phyloP scores from a whole-genome alignment of 1,284 basidiomycete species.

The Tilletiopsis washingtonensis region DNA sequence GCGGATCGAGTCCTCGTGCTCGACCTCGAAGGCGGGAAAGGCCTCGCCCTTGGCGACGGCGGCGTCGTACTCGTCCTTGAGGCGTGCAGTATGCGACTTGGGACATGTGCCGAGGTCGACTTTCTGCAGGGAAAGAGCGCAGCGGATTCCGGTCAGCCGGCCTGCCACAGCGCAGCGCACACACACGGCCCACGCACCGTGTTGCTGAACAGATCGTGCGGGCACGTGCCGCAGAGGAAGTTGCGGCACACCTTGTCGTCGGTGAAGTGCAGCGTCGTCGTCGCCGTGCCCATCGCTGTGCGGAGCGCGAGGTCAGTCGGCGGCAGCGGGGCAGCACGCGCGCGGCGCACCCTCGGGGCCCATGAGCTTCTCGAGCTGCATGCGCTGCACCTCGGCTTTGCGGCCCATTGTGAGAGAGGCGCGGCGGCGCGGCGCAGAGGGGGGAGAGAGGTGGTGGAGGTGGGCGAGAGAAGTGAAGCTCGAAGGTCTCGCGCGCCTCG shows the following conservation, averaged over 20 bases:
- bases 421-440: too few species aligned
- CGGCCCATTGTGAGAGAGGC: constrained; percentile 35
- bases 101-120: constrained; percentile 98
- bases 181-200: constrained; percentile 75
- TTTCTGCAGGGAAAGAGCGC: constrained; percentile 61
- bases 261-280: constrained; percentile 71
- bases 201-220: constrained; percentile 94
- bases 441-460: too few species aligned
- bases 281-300: constrained; percentile 40
- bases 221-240: constrained; percentile 94
- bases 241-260: constrained; percentile 99
- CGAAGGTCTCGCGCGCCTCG: too few species aligned
- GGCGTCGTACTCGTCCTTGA: constrained; percentile 82
- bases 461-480: too few species aligned
- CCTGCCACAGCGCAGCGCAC: too few species aligned
- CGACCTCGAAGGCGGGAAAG: constrained; percentile 40
- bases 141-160: constrained; percentile 1
- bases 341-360: constrained; percentile 25
- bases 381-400: constrained; percentile 71
- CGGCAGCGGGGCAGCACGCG: background rate
- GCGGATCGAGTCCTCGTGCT: constrained; percentile 87
- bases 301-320: background rate
- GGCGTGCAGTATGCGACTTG: constrained; percentile 86
- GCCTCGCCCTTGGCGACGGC: constrained; percentile 60
- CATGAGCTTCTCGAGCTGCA: constrained; percentile 66